phyloP scores from a whole-genome alignment of 345 rosid species.

The Abelmoschus esculentus region DNA sequence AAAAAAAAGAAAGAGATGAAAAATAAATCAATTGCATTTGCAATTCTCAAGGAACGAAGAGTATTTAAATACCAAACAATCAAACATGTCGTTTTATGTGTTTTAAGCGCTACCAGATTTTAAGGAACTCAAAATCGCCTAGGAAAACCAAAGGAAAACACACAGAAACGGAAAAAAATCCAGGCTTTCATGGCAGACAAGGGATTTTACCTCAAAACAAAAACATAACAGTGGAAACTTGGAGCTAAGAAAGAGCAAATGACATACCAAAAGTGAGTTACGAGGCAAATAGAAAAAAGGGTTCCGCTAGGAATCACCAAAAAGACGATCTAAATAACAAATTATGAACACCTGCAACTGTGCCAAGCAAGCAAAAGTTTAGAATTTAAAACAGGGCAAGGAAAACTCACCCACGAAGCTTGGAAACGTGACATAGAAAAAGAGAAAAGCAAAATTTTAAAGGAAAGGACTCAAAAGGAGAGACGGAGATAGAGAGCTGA shows the following conservation, averaged over 20 bases:
- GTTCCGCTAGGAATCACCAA: not conserved
- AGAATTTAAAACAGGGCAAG: not conserved
- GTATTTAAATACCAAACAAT: too few species aligned
- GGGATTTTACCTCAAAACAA: constrained; percentile 9
- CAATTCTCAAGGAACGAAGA: too few species aligned
- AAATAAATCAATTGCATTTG: too few species aligned
- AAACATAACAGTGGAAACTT: not conserved
- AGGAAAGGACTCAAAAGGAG: not conserved
- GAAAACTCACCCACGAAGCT: constrained; percentile 18
- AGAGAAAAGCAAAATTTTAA: constrained; percentile 4
- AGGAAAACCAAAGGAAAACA: not conserved
- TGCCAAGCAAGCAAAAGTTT: not conserved
- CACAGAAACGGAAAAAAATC: not conserved
- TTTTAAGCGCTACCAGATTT: too few species aligned
- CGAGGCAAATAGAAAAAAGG: too few species aligned
- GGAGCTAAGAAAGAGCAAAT: too few species aligned
- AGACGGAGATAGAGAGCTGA: not conserved
- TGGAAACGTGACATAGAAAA: constrained; percentile 14
- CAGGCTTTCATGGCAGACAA: not conserved
- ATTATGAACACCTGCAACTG: not conserved
- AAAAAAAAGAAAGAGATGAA: too few species aligned
- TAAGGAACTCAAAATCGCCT: too few species aligned
- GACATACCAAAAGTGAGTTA: too few species aligned
- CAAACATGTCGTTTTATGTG: too few species aligned
- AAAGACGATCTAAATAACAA: not conserved